Evolutionary conservation across 768 basidiomycete genomes (phyloP).

Genomic region (Podaxis rugospora): DNA sequence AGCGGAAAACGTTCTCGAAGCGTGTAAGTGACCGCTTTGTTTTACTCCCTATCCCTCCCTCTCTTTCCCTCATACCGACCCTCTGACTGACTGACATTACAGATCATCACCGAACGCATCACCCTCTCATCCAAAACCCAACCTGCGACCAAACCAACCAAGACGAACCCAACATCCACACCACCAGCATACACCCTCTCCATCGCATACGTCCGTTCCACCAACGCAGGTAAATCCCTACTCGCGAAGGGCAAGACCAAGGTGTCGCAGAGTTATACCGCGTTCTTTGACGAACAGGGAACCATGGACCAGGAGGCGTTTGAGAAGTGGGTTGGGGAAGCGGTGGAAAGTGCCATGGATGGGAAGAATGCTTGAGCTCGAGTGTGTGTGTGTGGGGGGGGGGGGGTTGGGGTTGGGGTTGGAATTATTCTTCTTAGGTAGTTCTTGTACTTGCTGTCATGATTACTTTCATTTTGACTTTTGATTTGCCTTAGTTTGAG

Average conservation of each 20-base stretch:
- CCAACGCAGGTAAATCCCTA: slow-evolving; percentile 82
- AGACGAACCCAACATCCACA: slow-evolving; percentile 18
- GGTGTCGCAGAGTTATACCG: slow-evolving; percentile 54
- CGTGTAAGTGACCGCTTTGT: slow-evolving; percentile 60
- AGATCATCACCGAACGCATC: slow-evolving; percentile 92
- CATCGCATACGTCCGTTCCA: slow-evolving; percentile 70
- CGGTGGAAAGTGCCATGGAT: slow-evolving; percentile 73
- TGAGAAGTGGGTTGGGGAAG: slow-evolving; percentile 72
- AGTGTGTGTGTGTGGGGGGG: background rate
- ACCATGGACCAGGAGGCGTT: slow-evolving; percentile 73
- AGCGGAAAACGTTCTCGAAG: slow-evolving; percentile 86
- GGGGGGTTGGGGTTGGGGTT: no score
- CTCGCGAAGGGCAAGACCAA: slow-evolving; percentile 65
- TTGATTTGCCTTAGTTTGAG: background rate
- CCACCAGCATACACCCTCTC: slow-evolving; percentile 67
- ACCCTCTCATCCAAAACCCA: slow-evolving; percentile 67
- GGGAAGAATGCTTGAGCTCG: slow-evolving; percentile 43
- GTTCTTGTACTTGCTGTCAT: background rate
- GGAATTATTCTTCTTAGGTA: background rate
- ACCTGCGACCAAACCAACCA: slow-evolving; percentile 40
- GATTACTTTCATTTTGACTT: background rate
- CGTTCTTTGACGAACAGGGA: slow-evolving; percentile 81
- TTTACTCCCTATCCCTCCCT: background rate
- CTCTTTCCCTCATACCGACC: background rate
- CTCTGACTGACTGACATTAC: background rate